These are phyloP conservation scores for Fraxinus albicans DNA, from an alignment of 305 asterid species.

Conservation along the genomic window DNA sequence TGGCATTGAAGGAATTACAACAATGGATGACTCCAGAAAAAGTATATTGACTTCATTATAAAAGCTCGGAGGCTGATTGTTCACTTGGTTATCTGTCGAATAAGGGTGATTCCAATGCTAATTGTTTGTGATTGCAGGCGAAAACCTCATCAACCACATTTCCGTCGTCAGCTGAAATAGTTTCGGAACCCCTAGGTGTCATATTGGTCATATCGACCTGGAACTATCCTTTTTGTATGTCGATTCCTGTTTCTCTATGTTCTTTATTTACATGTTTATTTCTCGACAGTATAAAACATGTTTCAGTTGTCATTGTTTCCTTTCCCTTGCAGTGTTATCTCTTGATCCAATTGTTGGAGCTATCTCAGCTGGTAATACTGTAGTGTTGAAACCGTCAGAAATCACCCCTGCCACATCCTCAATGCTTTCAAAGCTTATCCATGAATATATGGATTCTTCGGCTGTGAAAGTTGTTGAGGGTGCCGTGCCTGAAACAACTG, in stretches of 20 bases:
- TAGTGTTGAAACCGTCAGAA: constrained; percentile 84
- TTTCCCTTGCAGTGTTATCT: constrained; percentile 45
- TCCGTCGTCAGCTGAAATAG: constrained; percentile 74
- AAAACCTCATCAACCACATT: constrained; percentile 51
- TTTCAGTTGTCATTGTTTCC: background rate
- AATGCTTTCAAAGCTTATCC: constrained; percentile 52
- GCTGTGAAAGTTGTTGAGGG: constrained; percentile 75
- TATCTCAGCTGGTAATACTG: constrained; percentile 81
- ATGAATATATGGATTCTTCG: constrained; percentile 55
- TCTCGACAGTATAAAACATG: background rate
- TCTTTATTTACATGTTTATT: background rate
- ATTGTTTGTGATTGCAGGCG: constrained; percentile 43
- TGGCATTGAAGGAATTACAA: constrained; percentile 53
- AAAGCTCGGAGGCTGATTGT: background rate
- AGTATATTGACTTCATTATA: constrained; percentile 29
- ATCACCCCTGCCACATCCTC: constrained; percentile 69
- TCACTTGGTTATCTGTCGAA: background rate
- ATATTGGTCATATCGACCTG: constrained; percentile 77
- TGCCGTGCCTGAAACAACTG: constrained; percentile 57
- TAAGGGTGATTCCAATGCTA: background rate
- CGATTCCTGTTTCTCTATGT: background rate
- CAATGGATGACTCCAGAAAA: constrained; percentile 77
- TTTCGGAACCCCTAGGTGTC: constrained; percentile 79
- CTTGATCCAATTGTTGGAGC: constrained; percentile 80
- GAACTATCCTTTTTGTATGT: constrained; percentile 84